These are phyloP conservation scores for Blastomyces percursus DNA, from an alignment of 2,329 filamentous ascomycete genomes.

Conservation along the genomic window DNA sequence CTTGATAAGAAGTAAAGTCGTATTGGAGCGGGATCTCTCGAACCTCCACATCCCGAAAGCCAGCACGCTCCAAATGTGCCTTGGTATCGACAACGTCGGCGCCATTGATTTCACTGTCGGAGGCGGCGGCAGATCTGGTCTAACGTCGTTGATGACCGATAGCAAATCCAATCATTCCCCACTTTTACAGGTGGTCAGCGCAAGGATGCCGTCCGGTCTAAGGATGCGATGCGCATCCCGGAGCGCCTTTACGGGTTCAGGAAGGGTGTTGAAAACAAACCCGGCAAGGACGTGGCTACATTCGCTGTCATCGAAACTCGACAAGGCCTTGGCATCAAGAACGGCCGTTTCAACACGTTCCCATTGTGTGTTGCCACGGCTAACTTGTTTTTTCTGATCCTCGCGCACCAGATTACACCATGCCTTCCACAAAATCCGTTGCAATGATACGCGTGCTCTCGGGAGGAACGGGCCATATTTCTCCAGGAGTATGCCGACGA, in stretches of 20 bases:
- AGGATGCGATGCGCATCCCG: neutral
- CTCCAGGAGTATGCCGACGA: neutral
- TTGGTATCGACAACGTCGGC: neutral
- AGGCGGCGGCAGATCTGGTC: neutral
- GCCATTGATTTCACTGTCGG: neutral
- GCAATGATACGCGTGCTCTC: neutral
- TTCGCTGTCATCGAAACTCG: neutral
- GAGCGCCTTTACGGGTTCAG: neutral
- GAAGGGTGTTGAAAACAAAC: neutral
- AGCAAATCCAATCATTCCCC: slow-evolving; percentile 1
- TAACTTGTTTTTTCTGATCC: neutral
- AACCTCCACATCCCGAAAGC: slow-evolving; percentile 2
- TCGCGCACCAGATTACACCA: neutral
- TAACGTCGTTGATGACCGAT: neutral
- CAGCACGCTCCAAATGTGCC: neutral
- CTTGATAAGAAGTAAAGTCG: neutral
- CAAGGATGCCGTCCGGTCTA: neutral
- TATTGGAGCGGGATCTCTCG: neutral
- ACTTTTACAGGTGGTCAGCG: neutral
- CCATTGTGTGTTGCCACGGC: neutral
- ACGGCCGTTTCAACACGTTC: neutral
- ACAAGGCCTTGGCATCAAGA: slow-evolving; percentile 1
- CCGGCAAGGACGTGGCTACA: slow-evolving; percentile 2
- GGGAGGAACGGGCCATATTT: neutral
- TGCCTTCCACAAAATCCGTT: slow-evolving; percentile 3